Percentiles rank a stretch among this genome's conserved stretches.
Conservation (phyloP, 345 rosid genomes). For the Rhodomyrtus tomentosa region DNA sequence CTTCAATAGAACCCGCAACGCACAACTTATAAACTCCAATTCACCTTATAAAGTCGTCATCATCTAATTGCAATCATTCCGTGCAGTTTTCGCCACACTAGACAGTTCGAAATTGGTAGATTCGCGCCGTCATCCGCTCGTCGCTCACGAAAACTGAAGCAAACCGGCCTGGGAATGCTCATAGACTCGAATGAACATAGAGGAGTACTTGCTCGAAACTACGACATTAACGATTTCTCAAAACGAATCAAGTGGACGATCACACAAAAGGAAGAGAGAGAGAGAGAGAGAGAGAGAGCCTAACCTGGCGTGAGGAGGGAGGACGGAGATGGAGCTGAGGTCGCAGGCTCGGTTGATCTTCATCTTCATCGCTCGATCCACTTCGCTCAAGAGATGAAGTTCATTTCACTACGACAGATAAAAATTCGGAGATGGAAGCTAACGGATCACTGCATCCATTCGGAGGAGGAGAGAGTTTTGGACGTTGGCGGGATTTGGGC, state of each 20-base stretch:
- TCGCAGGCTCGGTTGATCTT: conserved; percentile 87
- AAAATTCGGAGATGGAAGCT: not conserved
- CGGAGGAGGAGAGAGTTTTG: not conserved
- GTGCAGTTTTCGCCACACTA: not conserved
- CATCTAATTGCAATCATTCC: not conserved
- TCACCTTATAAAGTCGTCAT: not conserved
- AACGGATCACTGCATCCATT: not conserved
- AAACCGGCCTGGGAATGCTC: not conserved
- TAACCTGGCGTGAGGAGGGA: conserved; percentile 83
- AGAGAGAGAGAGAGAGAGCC: not conserved
- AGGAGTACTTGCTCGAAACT: not conserved
- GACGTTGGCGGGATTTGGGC: not conserved
- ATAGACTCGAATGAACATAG: not conserved
- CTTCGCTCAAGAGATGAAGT: not conserved
- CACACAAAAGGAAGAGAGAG: not conserved
- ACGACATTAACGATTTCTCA: not conserved
- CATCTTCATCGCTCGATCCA: conserved; percentile 49
- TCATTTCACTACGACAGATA: not conserved
- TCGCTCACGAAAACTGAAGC: not conserved
- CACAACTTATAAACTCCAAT: not conserved
- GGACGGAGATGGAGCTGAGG: conserved; percentile 75
- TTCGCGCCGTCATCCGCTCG: not conserved
- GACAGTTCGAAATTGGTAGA: not conserved
- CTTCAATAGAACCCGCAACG: not conserved
- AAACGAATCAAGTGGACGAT: not conserved